Base-by-base conservation (phyloP, 768 basidiomycete genomes). In the Russula earlei region DNA sequence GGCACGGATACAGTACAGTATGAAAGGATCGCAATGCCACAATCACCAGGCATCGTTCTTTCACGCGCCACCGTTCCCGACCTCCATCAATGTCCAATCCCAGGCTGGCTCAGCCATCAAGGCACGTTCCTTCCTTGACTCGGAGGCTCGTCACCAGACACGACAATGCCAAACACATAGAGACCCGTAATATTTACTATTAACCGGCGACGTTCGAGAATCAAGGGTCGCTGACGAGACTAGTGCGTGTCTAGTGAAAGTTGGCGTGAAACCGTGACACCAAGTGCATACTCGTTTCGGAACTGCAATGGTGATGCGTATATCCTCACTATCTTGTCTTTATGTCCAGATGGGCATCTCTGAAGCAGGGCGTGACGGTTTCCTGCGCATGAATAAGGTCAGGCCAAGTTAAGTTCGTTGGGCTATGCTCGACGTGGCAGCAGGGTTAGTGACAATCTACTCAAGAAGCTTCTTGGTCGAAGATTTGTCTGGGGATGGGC, bases 21-120 rank as follows among this genome's bases (percentile, higher is more conserved):
- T n/a, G n/a, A n/a, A n/a, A 3, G 29, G 10, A 24, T 33, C 1
- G 34, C n/a, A 67, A 77, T 12, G 64, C 75, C 47, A 68, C 64
- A 14, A 87, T 63, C 5, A 80, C 66, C 49, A 89, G 65, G 43
- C 69, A 58, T 8, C 70, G 72, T 44, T 83, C 77, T 6, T 70
- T 77, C 20, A 86, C 74, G 33, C 71, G 74, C 87, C 87, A 90
- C 66, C 87, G 82, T 7, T 84, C 85, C 44, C 65, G 70, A 0
- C 85, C 85, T 2, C 63, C 66, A 22, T 86, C 83, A 0, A 87
- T 78, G 54, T 85, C 75, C 15, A 88, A 37, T 75, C 72, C 5
- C 81, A 71, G 63, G 77, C 74, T 41, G 79, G 75, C 62, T 85
- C 85, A 36, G 87, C 72, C 55, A 65, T 68, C 49, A 85, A 65